Base-by-base conservation (phyloP, 805 yeast species). In the Pichia gijzeniarum region DNA sequence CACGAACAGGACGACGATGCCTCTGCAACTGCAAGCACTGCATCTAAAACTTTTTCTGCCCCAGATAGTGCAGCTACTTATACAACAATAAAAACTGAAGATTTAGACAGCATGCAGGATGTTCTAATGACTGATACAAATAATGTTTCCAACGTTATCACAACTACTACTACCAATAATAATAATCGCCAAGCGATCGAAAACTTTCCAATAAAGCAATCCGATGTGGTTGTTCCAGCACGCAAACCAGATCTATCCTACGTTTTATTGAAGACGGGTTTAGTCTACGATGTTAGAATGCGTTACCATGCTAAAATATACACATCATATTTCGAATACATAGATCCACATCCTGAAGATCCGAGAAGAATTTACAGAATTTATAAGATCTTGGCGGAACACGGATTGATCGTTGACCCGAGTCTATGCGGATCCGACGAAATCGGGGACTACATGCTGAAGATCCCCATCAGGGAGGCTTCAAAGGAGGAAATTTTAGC, bases 271-370 rank as follows among this genome's bases (percentile, higher is more conserved):
- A 91, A 89, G 62, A 91, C 99, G 0, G 99, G 99, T 0, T 68
- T 93, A 7, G 91, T 95, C 48, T 93, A 93, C 65, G 99, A 93
- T 63, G 97, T 89, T 18, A 74, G 98, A 51, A 93, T 93, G 98
- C 74, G 99, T 50, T 93, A 91, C 63, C 99, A 93, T 62, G 95
- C 97, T 34, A 87, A 89, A 60, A 82, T 93, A 43, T 90, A 85
- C 67, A 87, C 96, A 3, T 84, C 93, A 2, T 87, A 91, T 54
- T 85, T 79, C 56, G 96, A 91, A 63, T 91, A 91, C 64, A 87
- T 91, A 43, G 99, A 93, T 60, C 99, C 98, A 2, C 99, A 93
- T 61, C 99, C 99, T 4, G 99, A 93, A 63, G 99, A 93, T 60
- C 99, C 99, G 10, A 75, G 99, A 51, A 79, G 99, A 54, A 90